These are phyloP conservation scores for Aphanomyces euteiches DNA, from an alignment of 352 stramenopile genomes.

Conservation along the genomic window DNA sequence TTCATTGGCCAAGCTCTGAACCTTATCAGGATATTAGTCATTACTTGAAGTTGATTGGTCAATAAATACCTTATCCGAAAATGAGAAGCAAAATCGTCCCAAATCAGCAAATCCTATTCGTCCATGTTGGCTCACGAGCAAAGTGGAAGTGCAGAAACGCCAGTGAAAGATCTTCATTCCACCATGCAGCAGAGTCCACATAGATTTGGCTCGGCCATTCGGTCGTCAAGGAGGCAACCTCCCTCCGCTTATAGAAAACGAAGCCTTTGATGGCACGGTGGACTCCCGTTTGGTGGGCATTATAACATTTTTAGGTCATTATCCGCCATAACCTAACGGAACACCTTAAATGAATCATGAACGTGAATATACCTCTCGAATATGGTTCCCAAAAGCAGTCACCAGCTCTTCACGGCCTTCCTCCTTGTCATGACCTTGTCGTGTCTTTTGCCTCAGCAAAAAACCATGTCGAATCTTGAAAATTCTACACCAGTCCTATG, in stretches of 20 bases:
- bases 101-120: constrained; percentile 33
- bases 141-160: constrained; percentile 40
- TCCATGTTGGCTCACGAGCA: constrained; percentile 22
- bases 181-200: constrained; percentile 35
- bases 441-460: constrained; percentile 23
- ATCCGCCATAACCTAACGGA: neutral
- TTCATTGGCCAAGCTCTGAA: constrained; percentile 23
- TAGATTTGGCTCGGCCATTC: constrained; percentile 29
- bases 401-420: neutral
- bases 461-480: constrained; percentile 19
- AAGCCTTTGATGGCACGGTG: constrained; percentile 29
- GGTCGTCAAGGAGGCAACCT: constrained; percentile 24
- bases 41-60: neutral
- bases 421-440: constrained; percentile 24
- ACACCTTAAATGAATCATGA: neutral
- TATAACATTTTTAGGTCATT: constrained; percentile 27
- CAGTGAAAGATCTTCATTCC: constrained; percentile 34
- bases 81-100: constrained; percentile 38
- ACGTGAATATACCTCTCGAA: neutral
- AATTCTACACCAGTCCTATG: neutral
- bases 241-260: constrained; percentile 32
- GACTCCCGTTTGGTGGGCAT: constrained; percentile 35
- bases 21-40: constrained; percentile 32
- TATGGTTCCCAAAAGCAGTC: neutral
- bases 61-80: constrained; percentile 1